These are phyloP conservation scores for Talinum fruticosum DNA, from an alignment of 148 eudicot species.

Conservation along the genomic window DNA sequence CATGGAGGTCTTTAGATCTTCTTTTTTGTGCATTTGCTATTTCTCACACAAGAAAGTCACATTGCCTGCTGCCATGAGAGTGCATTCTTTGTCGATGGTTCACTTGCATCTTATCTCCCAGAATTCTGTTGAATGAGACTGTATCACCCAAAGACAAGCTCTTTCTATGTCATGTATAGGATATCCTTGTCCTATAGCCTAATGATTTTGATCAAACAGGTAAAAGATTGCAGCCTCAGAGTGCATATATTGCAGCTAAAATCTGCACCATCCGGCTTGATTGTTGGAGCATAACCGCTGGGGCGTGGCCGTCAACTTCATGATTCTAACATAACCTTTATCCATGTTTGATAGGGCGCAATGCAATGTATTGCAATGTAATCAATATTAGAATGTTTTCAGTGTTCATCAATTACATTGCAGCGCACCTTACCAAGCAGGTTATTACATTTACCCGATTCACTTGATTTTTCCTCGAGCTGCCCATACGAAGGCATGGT, in stretches of 20 bases:
- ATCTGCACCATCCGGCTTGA: slow-evolving; percentile 29
- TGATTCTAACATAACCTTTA: slow-evolving; percentile 26
- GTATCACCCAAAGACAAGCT: background rate
- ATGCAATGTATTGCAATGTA: background rate
- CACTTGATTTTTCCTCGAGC: slow-evolving; percentile 9
- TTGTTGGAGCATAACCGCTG: slow-evolving; percentile 35
- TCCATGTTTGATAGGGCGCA: background rate
- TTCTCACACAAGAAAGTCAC: background rate
- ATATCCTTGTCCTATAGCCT: slow-evolving; percentile 1
- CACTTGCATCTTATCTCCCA: background rate
- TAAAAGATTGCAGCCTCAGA: slow-evolving; percentile 65
- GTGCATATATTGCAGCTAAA: slow-evolving; percentile 52
- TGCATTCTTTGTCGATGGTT: background rate
- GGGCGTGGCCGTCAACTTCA: slow-evolving; percentile 11
- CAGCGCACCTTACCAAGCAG: background rate
- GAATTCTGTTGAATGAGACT: background rate
- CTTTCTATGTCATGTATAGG: background rate
- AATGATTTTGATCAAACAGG: slow-evolving; percentile 39
- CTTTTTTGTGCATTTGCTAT: background rate
- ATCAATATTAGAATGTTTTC: background rate
- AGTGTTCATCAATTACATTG: background rate
- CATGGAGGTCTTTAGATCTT: background rate
- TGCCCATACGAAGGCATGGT: background rate
- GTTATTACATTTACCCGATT: background rate
- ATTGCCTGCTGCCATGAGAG: background rate